Evolutionary conservation across 768 basidiomycete species (phyloP).

Genomic region (Auricularia heimuer): DNA sequence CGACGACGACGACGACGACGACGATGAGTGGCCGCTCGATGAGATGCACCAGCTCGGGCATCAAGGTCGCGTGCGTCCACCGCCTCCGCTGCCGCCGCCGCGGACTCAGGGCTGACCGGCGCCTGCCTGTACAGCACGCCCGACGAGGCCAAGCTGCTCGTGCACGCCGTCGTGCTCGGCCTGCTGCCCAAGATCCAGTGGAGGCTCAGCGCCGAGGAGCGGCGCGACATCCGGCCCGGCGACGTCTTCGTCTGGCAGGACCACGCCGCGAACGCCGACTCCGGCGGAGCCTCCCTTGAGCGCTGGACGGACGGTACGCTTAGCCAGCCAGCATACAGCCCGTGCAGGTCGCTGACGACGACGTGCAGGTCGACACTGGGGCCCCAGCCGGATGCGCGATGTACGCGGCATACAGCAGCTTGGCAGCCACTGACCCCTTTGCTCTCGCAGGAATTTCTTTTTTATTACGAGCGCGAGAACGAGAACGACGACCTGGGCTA

Average conservation of each 20-base stretch:
- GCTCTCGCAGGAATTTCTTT: neutral
- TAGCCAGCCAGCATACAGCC: no score
- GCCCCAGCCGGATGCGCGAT: neutral
- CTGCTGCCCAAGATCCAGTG: neutral
- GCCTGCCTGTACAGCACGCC: neutral
- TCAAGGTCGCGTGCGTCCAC: neutral
- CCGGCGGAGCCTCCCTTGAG: neutral
- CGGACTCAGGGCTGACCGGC: neutral
- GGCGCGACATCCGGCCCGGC: neutral
- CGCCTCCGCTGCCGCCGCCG: neutral
- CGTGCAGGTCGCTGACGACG: neutral
- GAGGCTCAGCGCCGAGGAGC: neutral
- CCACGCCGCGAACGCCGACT: neutral
- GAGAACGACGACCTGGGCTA: neutral
- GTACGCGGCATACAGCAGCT: neutral
- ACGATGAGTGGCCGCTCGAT: neutral
- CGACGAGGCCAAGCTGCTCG: neutral
- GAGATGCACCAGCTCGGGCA: neutral
- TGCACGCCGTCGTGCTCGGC: neutral
- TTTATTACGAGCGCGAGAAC: neutral
- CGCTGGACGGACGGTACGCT: conserved; percentile 1
- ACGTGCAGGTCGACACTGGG: neutral
- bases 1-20: neutral
- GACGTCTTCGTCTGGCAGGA: neutral
- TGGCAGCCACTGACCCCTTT: neutral